phyloP scores from a whole-genome alignment of 2,329 filamentous ascomycete genomes.

The Clonostachys solani region DNA sequence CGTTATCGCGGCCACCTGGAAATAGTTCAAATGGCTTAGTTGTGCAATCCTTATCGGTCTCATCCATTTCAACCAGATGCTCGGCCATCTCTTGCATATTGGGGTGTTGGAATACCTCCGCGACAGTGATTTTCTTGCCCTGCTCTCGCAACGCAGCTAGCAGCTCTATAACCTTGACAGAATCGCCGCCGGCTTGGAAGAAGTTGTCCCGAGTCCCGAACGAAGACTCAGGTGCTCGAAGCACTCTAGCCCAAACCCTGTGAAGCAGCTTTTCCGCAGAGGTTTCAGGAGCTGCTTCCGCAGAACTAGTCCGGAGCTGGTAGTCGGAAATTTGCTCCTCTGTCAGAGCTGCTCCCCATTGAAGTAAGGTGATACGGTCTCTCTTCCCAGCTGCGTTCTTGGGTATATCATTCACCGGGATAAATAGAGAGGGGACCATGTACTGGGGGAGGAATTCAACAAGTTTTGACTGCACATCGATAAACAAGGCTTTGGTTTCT shows the following conservation, averaged over 20 bases:
- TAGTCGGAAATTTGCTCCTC: not conserved
- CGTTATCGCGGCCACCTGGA: no score
- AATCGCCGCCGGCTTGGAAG: conserved; percentile 4
- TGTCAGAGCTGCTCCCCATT: not conserved
- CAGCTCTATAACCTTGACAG: not conserved
- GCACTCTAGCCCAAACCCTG: not conserved
- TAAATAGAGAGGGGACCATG: conserved; percentile 8
- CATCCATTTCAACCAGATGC: not conserved
- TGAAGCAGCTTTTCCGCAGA: not conserved
- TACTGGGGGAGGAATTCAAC: conserved; percentile 5
- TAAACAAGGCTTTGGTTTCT: not conserved
- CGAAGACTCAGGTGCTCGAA: not conserved
- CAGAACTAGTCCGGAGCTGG: not conserved
- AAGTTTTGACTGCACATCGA: not conserved
- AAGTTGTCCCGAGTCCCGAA: conserved; percentile 6
- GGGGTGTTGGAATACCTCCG: not conserved
- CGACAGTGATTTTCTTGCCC: not conserved
- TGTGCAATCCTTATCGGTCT: no score
- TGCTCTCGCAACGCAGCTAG: not conserved
- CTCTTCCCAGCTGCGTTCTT: conserved; percentile 7
- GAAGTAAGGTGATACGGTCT: conserved; percentile 5
- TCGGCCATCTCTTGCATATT: not conserved
- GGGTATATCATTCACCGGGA: conserved; percentile 4
- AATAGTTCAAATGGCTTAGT: not conserved
- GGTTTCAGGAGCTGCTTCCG: not conserved